phyloP scores from a whole-genome alignment of 2,329 filamentous ascomycete genomes.

The Fusarium buxicola region DNA sequence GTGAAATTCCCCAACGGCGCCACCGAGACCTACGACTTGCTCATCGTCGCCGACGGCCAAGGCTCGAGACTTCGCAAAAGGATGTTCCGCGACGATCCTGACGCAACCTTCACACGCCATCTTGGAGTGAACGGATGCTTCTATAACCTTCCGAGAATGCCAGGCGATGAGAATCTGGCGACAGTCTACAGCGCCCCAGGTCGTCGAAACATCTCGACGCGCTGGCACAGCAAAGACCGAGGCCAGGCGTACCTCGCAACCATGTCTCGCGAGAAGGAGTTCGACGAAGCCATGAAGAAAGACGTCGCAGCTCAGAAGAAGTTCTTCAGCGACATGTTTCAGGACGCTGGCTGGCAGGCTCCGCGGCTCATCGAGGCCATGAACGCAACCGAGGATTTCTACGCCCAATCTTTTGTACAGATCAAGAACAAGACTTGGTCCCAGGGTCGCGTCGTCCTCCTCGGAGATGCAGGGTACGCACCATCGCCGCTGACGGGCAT shows the following conservation, averaged over 20 bases:
- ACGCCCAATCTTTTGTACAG: slow-evolving; percentile 56
- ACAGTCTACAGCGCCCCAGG: slow-evolving; percentile 25
- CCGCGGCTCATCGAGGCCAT: slow-evolving; percentile 52
- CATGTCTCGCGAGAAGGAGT: slow-evolving; percentile 47
- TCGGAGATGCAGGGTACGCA: slow-evolving; percentile 63
- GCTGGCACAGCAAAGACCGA: slow-evolving; percentile 34
- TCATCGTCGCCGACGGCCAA: slow-evolving; percentile 31
- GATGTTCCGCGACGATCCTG: slow-evolving; percentile 21
- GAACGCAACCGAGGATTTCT: slow-evolving; percentile 56
- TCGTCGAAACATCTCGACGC: slow-evolving; percentile 23
- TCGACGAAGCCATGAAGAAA: slow-evolving; percentile 37
- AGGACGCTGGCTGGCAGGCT: slow-evolving; percentile 60
- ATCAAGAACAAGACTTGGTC: slow-evolving; percentile 54
- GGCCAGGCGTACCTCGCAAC: slow-evolving; percentile 46
- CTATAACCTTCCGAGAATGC: slow-evolving; percentile 12
- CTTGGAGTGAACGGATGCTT: slow-evolving; percentile 26
- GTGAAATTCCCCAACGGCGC: slow-evolving; percentile 14
- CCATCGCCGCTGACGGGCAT: slow-evolving; percentile 61
- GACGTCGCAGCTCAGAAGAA: slow-evolving; percentile 52
- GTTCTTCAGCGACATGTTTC: slow-evolving; percentile 54
- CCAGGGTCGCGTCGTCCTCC: slow-evolving; percentile 53
- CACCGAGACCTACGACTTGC: slow-evolving; percentile 26
- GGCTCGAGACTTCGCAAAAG: slow-evolving; percentile 19
- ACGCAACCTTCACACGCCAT: slow-evolving; percentile 14
- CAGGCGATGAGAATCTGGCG: slow-evolving; percentile 21